These are phyloP conservation scores for Citrus reticulata DNA, from an alignment of 345 rosid species.

Conservation along the genomic window DNA sequence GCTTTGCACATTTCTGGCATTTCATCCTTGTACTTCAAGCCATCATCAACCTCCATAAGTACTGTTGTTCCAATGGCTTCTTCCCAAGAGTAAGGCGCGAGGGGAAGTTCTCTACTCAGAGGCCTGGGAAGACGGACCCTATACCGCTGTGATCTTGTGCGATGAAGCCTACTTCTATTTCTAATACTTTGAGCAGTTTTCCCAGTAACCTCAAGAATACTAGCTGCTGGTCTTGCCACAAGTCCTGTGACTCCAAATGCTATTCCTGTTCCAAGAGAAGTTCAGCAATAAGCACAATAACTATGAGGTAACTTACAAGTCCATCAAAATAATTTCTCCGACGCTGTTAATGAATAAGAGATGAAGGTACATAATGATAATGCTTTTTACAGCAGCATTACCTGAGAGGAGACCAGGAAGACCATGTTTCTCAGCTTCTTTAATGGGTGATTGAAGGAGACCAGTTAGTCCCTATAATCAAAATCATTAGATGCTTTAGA, in stretches of 20 bases:
- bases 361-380: background rate
- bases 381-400: slow-evolving; percentile 14
- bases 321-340: background rate
- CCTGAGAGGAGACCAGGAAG: slow-evolving; percentile 96
- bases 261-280: slow-evolving; percentile 41
- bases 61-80: slow-evolving; percentile 82
- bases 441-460: slow-evolving; percentile 85
- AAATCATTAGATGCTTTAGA: background rate
- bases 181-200: slow-evolving; percentile 93
- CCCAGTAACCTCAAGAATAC: slow-evolving; percentile 91
- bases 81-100: slow-evolving; percentile 87
- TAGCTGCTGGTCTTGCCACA: slow-evolving; percentile 94
- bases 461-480: slow-evolving; percentile 82
- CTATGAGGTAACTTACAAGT: background rate
- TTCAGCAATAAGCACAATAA: slow-evolving; percentile 4
- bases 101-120: slow-evolving; percentile 73
- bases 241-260: slow-evolving; percentile 93
- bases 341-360: background rate
- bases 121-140: slow-evolving; percentile 79
- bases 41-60: slow-evolving; percentile 59
- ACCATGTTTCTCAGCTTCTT: slow-evolving; percentile 91
- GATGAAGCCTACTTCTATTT: slow-evolving; percentile 68
- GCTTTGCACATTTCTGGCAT: slow-evolving; percentile 59
- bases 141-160: slow-evolving; percentile 46
- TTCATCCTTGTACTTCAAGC: slow-evolving; percentile 61